Base-by-base conservation (phyloP, 75 land plant genomes). In the Ceratopteris richardii region DNA sequence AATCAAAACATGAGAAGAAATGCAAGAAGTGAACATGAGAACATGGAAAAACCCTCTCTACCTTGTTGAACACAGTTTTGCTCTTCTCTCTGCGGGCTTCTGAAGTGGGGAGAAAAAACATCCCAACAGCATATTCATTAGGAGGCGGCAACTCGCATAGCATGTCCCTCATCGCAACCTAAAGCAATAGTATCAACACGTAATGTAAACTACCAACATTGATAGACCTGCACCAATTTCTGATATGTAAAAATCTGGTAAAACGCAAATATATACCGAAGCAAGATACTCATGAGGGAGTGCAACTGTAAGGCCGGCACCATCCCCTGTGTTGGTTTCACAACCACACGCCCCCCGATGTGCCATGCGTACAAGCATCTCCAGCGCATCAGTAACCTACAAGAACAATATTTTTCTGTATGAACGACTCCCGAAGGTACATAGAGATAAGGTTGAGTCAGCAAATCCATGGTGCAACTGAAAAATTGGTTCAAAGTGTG, bases 261-360 rank as follows among this genome's bases (percentile, higher is more conserved):
- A 33, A 9, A 3, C 37, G 3, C 37, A 33, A 3, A 33, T 3
- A 5, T 28, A n/a, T 71, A 76, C 99, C 96, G 77, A 60, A 4
- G 53, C 44, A 36, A 66, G 91, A 73, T 86, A 95, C 2, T 80
- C 75, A 44, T 95, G 99, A 44, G 99, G 99, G 29, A 95, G 73
- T 30, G 80, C 86, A 14, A 87, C 86, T 20, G 93, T 80, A 65
- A 95, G 82, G 16, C 99, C 99, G 60, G 99, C 99, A 21, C 99
- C 99, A 77, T 95, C 99, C 3, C 99, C 99, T 37, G 99, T 95
- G 60, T 95, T 95, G 9, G 67, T 68, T 51, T 95, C 99, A 68
- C 99, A 95, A 0, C 99, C 99, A 66, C 99, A 95, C 4, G 99
- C 99, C 18, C 99, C 99, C 61, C 99, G 70, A 37, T 95, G 99